Conservation (phyloP, 768 basidiomycete species). For the Mycena rosella region DNA sequence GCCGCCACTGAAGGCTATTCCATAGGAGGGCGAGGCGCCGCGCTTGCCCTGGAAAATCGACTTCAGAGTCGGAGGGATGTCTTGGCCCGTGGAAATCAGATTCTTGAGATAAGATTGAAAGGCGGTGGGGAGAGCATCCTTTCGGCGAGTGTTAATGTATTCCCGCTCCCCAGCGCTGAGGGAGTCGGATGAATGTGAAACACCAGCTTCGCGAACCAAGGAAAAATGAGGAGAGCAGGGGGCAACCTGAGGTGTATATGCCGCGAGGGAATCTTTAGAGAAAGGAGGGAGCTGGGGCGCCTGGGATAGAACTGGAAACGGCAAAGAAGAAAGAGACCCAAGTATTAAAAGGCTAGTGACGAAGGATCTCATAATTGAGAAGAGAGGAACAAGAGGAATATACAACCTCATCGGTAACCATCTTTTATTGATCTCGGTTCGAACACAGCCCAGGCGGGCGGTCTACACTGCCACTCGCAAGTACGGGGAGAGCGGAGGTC, state of each 20-base stretch:
- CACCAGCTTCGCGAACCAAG: slow-evolving; percentile 18
- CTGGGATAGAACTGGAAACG: slow-evolving; percentile 9
- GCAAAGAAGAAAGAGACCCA: slow-evolving; percentile 3
- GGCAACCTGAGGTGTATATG: slow-evolving; percentile 21
- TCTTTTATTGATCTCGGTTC: not conserved
- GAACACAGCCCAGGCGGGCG: not conserved
- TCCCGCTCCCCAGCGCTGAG: slow-evolving; percentile 50
- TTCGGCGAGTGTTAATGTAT: slow-evolving; percentile 52
- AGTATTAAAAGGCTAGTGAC: slow-evolving; percentile 4
- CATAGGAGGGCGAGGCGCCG: slow-evolving; percentile 50
- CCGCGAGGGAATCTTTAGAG: slow-evolving; percentile 24
- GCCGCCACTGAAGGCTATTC: slow-evolving; percentile 67
- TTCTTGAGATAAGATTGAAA: slow-evolving; percentile 55
- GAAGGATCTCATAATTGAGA: slow-evolving; percentile 13
- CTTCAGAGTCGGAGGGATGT: slow-evolving; percentile 51
- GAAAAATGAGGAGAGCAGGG: slow-evolving; percentile 15
- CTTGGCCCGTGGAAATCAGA: slow-evolving; percentile 44
- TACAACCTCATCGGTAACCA: not conserved
- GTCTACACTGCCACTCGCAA: not conserved
- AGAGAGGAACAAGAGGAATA: not conserved
- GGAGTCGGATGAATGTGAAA: not conserved
- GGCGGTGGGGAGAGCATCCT: slow-evolving; percentile 51
- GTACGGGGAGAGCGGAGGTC: not conserved
- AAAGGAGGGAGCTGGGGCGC: slow-evolving; percentile 23
- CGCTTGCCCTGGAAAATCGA: slow-evolving; percentile 41